Conservation (phyloP, 371 early-diverging fungal species). For the Parasitella parasitica region DNA sequence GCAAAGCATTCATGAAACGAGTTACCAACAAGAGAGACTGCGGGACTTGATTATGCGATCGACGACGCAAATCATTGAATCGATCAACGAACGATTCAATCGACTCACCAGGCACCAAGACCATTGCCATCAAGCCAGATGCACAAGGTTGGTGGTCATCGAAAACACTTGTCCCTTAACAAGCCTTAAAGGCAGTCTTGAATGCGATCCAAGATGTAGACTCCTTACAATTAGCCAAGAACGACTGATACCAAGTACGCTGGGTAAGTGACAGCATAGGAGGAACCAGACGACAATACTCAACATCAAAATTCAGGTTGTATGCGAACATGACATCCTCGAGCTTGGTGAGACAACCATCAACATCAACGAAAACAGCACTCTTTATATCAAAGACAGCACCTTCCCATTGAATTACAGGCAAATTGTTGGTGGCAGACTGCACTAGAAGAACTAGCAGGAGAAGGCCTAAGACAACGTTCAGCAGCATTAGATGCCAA, state of each 20-base stretch:
- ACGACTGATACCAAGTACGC: slow-evolving; percentile 1
- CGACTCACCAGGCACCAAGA: neutral
- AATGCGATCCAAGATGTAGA: neutral
- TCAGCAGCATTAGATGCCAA: too few relatives aligned
- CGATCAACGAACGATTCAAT: slow-evolving; percentile 4
- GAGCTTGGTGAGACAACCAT: neutral
- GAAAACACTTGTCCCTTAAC: neutral
- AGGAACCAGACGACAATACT: slow-evolving; percentile 4
- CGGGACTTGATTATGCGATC: neutral
- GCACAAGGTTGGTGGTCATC: neutral
- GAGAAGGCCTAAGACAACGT: too few relatives aligned
- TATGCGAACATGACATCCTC: slow-evolving; percentile 5
- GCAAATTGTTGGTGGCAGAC: neutral
- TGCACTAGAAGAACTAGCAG: too few relatives aligned
- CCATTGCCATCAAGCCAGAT: neutral
- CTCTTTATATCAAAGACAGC: neutral
- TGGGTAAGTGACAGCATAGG: neutral
- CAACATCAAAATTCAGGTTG: neutral
- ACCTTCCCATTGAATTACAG: slow-evolving; percentile 9
- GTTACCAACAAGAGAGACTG: neutral
- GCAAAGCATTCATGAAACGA: neutral
- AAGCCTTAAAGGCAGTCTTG: neutral
- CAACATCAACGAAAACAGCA: neutral
- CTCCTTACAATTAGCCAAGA: neutral
- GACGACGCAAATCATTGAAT: slow-evolving; percentile 4